Evolutionary conservation across 805 yeast genomes (phyloP), one percentile per base, ranked within the genome.

Genomic region (Candida broadrunensis): DNA sequence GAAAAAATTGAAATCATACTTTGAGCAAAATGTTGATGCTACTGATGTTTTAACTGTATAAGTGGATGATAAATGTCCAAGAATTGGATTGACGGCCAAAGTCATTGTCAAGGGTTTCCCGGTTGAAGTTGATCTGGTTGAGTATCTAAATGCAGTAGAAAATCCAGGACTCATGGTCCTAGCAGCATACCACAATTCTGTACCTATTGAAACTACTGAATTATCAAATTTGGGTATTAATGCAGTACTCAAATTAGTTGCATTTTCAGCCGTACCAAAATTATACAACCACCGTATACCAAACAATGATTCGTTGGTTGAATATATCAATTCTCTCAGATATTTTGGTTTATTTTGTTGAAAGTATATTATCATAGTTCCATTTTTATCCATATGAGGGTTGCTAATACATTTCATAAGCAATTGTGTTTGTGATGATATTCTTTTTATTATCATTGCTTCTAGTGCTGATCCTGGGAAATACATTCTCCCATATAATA

Each of bases 21-120:
- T 77, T 4, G 96, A 85, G 35, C 89, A 80, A 40, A 91, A 82
- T 0, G 95, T 83, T 1, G 91, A 79, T 23, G 78, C 75, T 2
- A 80, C 73, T 4, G 87, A 79, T 0, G 97, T 86, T 53, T 83
- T 82, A 25, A 89, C 88, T 1, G 96, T 80, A 57, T 90, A 93
- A 0, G 96, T 84, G 1, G 95, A 83, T 2, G 95, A 83, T 2
- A 93, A 63, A 49, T 89, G 90, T 2, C 99, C 99, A 56, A 91
- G 69, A 13, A 93, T 68, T 1, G 99, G 99, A 58, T 93, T 93
- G 43, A 84, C 73, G 0, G 96, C 83, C 30, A 91, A 55, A 0
- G 98, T 85, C 74, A 93, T 77, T 0, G 96, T 86, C 47, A 90
- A 64, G 0, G 99, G 99, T 47, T 88, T 85, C 3, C 95, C 95